phyloP scores from a whole-genome alignment of 306 rosid species.

The Urtica urens region DNA sequence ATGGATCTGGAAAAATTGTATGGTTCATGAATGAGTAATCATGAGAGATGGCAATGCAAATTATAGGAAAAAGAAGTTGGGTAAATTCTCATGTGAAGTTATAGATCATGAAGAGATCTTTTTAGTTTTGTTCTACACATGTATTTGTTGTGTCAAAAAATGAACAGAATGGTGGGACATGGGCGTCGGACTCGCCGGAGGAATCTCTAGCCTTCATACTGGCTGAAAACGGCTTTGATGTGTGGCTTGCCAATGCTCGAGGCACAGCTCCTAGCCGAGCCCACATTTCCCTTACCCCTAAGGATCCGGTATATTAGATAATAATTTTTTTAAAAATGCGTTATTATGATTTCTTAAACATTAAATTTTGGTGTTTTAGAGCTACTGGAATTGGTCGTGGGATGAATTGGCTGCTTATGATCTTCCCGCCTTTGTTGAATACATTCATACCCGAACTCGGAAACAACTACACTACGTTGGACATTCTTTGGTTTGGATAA shows the following conservation, averaged over 20 bases:
- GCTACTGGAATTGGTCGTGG: constrained; percentile 78
- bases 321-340: too few species aligned
- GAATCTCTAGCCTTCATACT: constrained; percentile 48
- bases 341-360: too few species aligned
- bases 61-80: too few species aligned
- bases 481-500: constrained; percentile 47
- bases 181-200: constrained; percentile 44
- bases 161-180: constrained; percentile 25
- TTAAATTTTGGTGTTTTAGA: too few species aligned
- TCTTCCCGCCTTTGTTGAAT: constrained; percentile 47
- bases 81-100: too few species aligned
- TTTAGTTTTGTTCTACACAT: too few species aligned
- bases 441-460: constrained; percentile 47
- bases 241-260: constrained; percentile 61
- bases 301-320: constrained; percentile 37
- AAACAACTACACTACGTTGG: constrained; percentile 60
- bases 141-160: background rate
- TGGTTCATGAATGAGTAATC: too few species aligned
- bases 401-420: constrained; percentile 69
- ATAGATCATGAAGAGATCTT: too few species aligned
- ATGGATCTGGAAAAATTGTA: too few species aligned
- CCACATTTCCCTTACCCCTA: constrained; percentile 23
- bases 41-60: too few species aligned
- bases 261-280: constrained; percentile 53
- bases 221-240: constrained; percentile 60